Evolutionary conservation across 1,284 basidiomycete genomes (phyloP).

Genomic region (Mycena citricolor): DNA sequence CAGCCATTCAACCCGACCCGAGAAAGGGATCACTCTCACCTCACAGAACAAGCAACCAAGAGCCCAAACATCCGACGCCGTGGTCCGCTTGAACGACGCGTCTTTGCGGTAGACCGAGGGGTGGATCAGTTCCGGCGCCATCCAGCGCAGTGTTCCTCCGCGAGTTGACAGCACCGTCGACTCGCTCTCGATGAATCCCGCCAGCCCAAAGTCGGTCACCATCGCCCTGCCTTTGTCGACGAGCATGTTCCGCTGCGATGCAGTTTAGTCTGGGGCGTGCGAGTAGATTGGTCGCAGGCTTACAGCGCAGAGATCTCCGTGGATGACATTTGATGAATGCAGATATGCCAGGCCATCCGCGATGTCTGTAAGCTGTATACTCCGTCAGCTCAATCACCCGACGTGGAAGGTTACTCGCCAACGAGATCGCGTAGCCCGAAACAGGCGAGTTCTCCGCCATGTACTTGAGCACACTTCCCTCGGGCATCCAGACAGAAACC

Average conservation of each 20-base stretch:
- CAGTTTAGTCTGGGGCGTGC: background rate
- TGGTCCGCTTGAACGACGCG: background rate
- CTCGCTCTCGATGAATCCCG: background rate
- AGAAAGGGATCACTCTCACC: background rate
- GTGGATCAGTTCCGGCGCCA: constrained; percentile 1
- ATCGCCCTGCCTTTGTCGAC: background rate
- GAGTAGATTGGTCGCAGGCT: background rate
- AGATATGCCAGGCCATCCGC: constrained; percentile 12
- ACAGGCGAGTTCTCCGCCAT: constrained; percentile 1
- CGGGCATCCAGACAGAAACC: constrained; percentile 4
- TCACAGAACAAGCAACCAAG: constrained; percentile 3
- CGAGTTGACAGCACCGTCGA: constrained; percentile 1
- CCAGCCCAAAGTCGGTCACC: constrained; percentile 3
- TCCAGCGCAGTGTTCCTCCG: background rate
- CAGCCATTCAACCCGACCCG: constrained; percentile 1
- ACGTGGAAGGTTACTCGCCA: background rate
- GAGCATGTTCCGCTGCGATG: background rate
- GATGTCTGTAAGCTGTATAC: constrained; percentile 14
- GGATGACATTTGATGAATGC: constrained; percentile 9
- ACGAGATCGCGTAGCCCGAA: background rate
- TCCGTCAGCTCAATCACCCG: background rate
- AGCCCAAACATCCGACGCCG: background rate
- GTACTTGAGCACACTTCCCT: constrained; percentile 1
- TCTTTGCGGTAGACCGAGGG: background rate
- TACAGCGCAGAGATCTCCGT: constrained; percentile 16